Evolutionary conservation across 2,329 filamentous ascomycete genomes (phyloP).

Genomic region (Aspergillus ochraceus): DNA sequence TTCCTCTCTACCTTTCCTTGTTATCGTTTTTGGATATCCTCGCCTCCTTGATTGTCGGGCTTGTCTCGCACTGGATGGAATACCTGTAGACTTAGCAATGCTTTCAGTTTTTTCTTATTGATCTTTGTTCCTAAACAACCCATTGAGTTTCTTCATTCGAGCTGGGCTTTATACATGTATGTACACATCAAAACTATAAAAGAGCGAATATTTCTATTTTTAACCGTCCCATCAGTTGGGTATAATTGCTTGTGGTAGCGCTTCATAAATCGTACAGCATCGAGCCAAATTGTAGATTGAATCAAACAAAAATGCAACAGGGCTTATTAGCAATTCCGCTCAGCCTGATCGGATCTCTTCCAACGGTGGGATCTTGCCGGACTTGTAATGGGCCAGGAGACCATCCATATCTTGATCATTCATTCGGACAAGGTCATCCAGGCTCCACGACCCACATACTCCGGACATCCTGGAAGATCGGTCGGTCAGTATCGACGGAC

Average conservation of each 20-base stretch:
- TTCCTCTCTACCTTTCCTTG: slow-evolving; percentile 1
- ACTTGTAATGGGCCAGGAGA: slow-evolving; percentile 72
- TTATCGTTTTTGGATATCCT: slow-evolving; percentile 33
- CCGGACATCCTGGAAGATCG: slow-evolving; percentile 71
- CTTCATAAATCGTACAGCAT: not conserved
- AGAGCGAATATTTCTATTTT: slow-evolving; percentile 1
- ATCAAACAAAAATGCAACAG: not conserved
- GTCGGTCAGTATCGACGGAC: not conserved
- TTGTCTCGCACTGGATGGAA: slow-evolving; percentile 17
- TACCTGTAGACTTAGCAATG: slow-evolving; percentile 23
- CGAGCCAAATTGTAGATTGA: not conserved
- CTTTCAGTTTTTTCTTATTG: slow-evolving; percentile 10
- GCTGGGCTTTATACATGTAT: slow-evolving; percentile 13
- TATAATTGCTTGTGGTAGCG: not conserved
- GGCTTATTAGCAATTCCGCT: not conserved
- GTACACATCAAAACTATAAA: slow-evolving; percentile 11
- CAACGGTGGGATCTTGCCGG: slow-evolving; percentile 39
- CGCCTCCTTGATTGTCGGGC: slow-evolving; percentile 21
- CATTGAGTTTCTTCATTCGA: slow-evolving; percentile 1
- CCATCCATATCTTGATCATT: slow-evolving; percentile 80
- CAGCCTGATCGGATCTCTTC: slow-evolving; percentile 31
- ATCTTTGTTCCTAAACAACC: not conserved
- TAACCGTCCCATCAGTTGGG: not conserved
- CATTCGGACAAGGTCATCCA: slow-evolving; percentile 82
- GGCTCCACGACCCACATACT: slow-evolving; percentile 82